Evolutionary conservation across 176 grass and related monocot species (phyloP).

Genomic region (Oryza glumipatula): DNA sequence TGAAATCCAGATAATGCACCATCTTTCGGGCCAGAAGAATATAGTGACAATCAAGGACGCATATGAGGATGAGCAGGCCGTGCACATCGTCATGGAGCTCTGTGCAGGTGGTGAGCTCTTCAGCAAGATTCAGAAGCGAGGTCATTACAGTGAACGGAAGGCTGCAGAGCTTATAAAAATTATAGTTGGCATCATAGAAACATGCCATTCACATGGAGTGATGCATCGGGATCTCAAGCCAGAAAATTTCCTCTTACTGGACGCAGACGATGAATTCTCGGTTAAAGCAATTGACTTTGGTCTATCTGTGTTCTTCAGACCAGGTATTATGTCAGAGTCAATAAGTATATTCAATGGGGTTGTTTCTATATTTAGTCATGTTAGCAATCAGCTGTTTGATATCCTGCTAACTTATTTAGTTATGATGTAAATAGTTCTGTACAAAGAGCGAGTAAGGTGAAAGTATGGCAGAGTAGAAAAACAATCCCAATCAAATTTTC

Average conservation of each 20-base stretch:
- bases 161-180: constrained; percentile 70
- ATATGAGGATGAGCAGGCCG: constrained; percentile 60
- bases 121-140: constrained; percentile 46
- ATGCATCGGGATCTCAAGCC: constrained; percentile 83
- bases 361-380: neutral
- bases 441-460: neutral
- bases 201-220: constrained; percentile 73
- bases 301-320: constrained; percentile 82
- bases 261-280: constrained; percentile 63
- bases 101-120: constrained; percentile 80
- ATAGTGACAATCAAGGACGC: constrained; percentile 72
- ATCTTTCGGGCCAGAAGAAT: constrained; percentile 69
- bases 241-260: constrained; percentile 73
- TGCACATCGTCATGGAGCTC: constrained; percentile 86
- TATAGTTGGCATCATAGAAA: constrained; percentile 60
- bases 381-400: constrained; percentile 9
- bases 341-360: neutral
- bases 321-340: constrained; percentile 31
- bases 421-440: neutral
- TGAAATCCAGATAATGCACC: constrained; percentile 87
- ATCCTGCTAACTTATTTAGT: neutral
- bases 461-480: neutral
- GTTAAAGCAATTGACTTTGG: constrained; percentile 86
- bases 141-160: constrained; percentile 63
- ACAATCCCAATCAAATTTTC: neutral